Evolutionary conservation across 164 flowering plant species (phyloP).

Genomic region (Platanus orientalis): DNA sequence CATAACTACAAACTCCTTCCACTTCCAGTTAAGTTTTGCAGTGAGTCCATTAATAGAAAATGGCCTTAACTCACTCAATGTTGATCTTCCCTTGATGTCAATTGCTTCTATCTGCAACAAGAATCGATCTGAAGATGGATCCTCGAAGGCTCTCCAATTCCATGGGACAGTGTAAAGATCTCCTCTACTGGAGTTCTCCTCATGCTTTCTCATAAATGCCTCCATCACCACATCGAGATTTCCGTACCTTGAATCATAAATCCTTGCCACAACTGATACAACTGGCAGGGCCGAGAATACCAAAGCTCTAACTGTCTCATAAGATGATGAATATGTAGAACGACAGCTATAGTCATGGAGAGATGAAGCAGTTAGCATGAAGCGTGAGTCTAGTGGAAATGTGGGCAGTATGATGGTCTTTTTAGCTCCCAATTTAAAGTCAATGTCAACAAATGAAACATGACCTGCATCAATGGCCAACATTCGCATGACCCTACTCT

Average conservation of each 20-base stretch:
- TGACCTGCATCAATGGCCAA: constrained; percentile 79
- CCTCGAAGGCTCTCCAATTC: constrained; percentile 80
- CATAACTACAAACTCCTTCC: constrained; percentile 88
- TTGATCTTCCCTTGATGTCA: constrained; percentile 52
- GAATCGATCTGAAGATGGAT: constrained; percentile 76
- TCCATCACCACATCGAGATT: constrained; percentile 51
- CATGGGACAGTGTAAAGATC: constrained; percentile 63
- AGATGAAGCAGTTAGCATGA: constrained; percentile 42
- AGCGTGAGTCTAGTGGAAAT: constrained; percentile 78
- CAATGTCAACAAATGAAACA: constrained; percentile 70
- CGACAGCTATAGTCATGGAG: constrained; percentile 36
- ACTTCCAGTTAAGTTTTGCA: constrained; percentile 62
- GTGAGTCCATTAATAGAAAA: constrained; percentile 70
- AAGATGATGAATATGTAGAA: constrained; percentile 28
- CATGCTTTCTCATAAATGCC: constrained; percentile 48
- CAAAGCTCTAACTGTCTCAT: constrained; percentile 58
- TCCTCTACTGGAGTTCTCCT: constrained; percentile 41
- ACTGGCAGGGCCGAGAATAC: constrained; percentile 67
- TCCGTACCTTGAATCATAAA: constrained; percentile 66
- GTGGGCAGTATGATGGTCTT: constrained; percentile 70
- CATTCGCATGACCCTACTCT: constrained; percentile 70
- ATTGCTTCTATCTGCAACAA: constrained; percentile 81
- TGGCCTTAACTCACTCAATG: constrained; percentile 56
- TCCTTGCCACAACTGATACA: constrained; percentile 55
- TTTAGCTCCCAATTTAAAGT: constrained; percentile 47